Conservation (phyloP, 768 basidiomycete species). For the Boletus barrowsii region DNA sequence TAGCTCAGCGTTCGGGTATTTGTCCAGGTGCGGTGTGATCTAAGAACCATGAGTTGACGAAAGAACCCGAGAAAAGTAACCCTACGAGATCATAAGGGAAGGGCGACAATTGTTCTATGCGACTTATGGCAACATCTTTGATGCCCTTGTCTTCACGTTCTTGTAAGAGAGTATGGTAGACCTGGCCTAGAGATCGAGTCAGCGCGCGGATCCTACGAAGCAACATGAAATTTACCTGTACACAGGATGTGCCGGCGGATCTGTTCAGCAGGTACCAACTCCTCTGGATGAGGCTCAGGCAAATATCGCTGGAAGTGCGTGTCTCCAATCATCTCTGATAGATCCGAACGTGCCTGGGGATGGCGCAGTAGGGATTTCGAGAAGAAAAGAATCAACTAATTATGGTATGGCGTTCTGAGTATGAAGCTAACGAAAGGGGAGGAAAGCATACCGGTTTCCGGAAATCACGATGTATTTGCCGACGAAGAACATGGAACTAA, state of each 20-base stretch:
- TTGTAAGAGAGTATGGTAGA: conserved; percentile 85
- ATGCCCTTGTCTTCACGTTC: conserved; percentile 90
- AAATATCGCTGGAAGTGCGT: conserved; percentile 92
- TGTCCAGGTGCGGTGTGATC: conserved; percentile 92
- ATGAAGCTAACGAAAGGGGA: neutral
- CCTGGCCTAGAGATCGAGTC: conserved; percentile 61
- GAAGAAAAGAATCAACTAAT: conserved; percentile 89
- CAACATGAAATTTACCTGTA: conserved; percentile 45
- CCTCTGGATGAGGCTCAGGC: conserved; percentile 74
- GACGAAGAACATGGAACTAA: conserved; percentile 93
- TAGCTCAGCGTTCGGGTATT: conserved; percentile 91
- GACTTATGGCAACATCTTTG: conserved; percentile 90
- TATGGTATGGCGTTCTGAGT: neutral
- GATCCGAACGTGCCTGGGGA: conserved; percentile 81
- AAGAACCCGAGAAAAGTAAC: conserved; percentile 6
- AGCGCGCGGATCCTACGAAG: neutral
- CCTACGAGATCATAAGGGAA: conserved; percentile 94
- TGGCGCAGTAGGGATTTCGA: conserved; percentile 95
- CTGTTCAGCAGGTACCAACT: conserved; percentile 74
- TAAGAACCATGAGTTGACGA: conserved; percentile 28
- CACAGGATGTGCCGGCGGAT: conserved; percentile 92
- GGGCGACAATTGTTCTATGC: conserved; percentile 93
- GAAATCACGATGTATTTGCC: conserved; percentile 97
- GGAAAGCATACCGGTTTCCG: conserved; percentile 77
- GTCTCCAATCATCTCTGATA: conserved; percentile 87